Evolutionary conservation across 192 early-diverging fungal species (phyloP), one percentile per base, ranked within the genome.

Genomic region (Dispira parvispora): DNA sequence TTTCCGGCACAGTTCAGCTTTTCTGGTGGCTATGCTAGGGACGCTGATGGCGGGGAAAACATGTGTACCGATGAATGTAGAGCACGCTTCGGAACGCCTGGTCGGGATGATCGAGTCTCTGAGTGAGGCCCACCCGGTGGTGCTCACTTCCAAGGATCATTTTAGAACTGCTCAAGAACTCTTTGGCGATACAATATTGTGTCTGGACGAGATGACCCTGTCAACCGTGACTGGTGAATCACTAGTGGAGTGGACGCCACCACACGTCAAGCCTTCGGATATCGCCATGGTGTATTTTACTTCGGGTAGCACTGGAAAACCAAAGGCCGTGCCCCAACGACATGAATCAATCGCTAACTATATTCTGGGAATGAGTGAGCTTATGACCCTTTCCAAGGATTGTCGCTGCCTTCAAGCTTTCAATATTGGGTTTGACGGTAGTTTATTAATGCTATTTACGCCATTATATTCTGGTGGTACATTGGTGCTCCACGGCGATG

Each of bases 281-380:
- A 44, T 38, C 1, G 58, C 38, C 32, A 44, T 45, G 20, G 45
- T 61, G n/a, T 16, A 45, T 9, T 61, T 43, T 43, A 61, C 58
- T 0, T 61, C 58, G 2, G 58, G 58, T 8, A 61, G 43, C 42
- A 61, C 58, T 2, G 58, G 58, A 12, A 38, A 38, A 8, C 58
- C 58, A 21, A 61, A 61, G 8, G 58, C 43, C 0, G 43, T 61
- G 5, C 58, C 28, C 12, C 42, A 45, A 11, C 28, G 42, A 0
- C 58, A 61, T 16, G 42, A 44, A 21, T 61, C 58, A 2, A 5
- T 43, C 20, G 38, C 16, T 16, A 61, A 61, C 42, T 38, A 38
- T 9, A 25, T 55, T 8, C 25, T 55, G 3, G 25, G 25, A 2
- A 9, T 0, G 13, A 10, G 53, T 55, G 53, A 55, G n/a, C 16